Conservation (phyloP, 2,329 filamentous ascomycete species). For the Cordyceps javanica region DNA sequence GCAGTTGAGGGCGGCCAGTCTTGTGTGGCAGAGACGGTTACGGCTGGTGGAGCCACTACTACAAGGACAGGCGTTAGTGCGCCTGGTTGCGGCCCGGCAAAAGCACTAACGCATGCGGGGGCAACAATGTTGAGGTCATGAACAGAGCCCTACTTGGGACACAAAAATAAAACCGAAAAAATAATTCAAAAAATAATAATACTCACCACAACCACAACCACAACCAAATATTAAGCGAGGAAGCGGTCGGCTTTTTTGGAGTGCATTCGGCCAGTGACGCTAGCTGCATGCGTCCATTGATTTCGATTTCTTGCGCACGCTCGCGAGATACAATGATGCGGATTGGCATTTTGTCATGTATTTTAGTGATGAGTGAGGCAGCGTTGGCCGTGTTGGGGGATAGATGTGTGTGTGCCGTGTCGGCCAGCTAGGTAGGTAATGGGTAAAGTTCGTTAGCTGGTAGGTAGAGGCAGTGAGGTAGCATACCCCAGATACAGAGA, state of each 20-base stretch:
- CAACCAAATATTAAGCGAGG: constrained; percentile 4
- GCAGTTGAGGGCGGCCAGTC: too few species aligned
- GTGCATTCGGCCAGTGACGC: not conserved
- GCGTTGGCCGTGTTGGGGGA: too few species aligned
- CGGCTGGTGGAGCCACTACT: not conserved
- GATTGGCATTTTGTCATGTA: not conserved
- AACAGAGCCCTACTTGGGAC: constrained; percentile 12
- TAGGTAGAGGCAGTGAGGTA: too few species aligned
- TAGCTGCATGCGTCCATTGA: constrained; percentile 3
- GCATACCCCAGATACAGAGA: too few species aligned
- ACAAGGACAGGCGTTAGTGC: not conserved
- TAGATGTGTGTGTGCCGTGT: too few species aligned
- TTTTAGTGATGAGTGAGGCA: not conserved
- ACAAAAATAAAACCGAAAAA: constrained; percentile 5
- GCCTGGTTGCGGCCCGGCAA: not conserved
- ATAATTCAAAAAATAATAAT: too few species aligned
- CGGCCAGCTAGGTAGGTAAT: not conserved
- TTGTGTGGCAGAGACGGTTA: not conserved
- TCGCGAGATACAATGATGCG: not conserved
- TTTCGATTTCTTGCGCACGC: not conserved
- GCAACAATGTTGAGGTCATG: not conserved
- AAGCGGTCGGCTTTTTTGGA: not conserved
- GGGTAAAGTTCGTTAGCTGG: too few species aligned
- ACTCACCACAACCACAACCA: not conserved
- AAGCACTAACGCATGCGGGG: not conserved